Evolutionary conservation across 2,329 filamentous ascomycete genomes (phyloP), one percentile per base, ranked within the genome.

Genomic region (Exophiala sp.): DNA sequence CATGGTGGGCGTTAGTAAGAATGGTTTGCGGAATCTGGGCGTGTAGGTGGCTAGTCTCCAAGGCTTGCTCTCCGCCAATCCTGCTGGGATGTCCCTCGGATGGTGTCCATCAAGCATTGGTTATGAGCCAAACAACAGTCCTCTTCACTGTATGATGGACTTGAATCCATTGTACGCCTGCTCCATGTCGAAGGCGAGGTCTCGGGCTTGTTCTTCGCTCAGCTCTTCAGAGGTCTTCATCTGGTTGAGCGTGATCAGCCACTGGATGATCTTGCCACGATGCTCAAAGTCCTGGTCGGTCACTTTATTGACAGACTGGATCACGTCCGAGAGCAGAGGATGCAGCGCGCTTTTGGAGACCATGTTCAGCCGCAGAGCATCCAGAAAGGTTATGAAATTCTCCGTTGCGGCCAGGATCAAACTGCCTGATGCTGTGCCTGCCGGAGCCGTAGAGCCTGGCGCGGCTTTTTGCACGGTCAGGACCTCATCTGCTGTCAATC

Each of bases 311-410:
- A 96, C 91, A 2, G 88, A 90, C 64, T 96, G 91, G 55, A 98
- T 98, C 14, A 96, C 88, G 62, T 97, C 93, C 1, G 90, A 91
- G 1, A 98, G 77, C 16, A 98, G 74, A 2, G 93, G 93, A 65
- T 98, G 94, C n/a, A 98, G 74, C 56, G 93, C 89, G 67, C 97
- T 91, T 65, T 98, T 98, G 41, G 91, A 91, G 9, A 95, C 76
- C 63, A 97, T 81, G 38, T 91, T 90, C 47, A 98, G 81, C 65
- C 90, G 90, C 61, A 98, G 78, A 13, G 93, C 94, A 65, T 98
- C 93, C 45, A 98, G 79, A 65, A 98, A 91, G 0, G 93, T 98
- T 68, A 98, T 98, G 68, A 98, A 98, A 67, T 96, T 94, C 68
- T 98, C 90, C 1, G 91, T 97, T 1, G 93, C 93, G 57, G 91